Conservation (phyloP, 2,329 filamentous ascomycete genomes). For the Lachnellula willkommii region DNA sequence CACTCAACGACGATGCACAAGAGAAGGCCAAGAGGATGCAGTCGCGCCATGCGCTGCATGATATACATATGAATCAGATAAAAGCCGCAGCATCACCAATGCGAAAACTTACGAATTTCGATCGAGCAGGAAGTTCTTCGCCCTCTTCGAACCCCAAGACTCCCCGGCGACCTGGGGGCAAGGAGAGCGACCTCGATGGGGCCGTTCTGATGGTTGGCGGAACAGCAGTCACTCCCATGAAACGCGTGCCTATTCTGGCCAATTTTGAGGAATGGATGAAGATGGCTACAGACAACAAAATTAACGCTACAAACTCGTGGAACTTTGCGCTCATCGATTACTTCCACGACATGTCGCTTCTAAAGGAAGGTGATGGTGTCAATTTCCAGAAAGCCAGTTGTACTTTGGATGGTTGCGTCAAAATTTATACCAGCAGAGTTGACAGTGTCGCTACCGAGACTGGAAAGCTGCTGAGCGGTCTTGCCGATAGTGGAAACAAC, state of each 20-base stretch:
- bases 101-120: constrained; percentile 57
- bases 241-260: constrained; percentile 88
- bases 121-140: constrained; percentile 52
- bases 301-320: constrained; percentile 97
- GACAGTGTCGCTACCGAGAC: constrained; percentile 98
- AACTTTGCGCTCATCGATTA: constrained; percentile 99
- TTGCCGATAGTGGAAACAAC: constrained; percentile 76
- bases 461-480: constrained; percentile 84
- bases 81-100: constrained; percentile 72
- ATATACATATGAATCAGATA: constrained; percentile 87
- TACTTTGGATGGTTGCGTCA: constrained; percentile 95
- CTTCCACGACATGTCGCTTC: constrained; percentile 96
- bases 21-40: constrained; percentile 87
- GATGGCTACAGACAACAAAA: constrained; percentile 99
- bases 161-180: constrained; percentile 38
- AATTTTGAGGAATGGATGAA: constrained; percentile 99
- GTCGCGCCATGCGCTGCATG: constrained; percentile 80
- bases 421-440: constrained; percentile 97
- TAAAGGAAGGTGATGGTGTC: constrained; percentile 93
- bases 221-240: constrained; percentile 84
- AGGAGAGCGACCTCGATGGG: constrained; percentile 45
- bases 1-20: constrained; percentile 88
- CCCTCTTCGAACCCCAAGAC: constrained; percentile 54
- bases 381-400: constrained; percentile 99
- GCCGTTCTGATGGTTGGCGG: constrained; percentile 64